phyloP scores from a whole-genome alignment of 495 filamentous ascomycete species.

The Peziza echinospora region DNA sequence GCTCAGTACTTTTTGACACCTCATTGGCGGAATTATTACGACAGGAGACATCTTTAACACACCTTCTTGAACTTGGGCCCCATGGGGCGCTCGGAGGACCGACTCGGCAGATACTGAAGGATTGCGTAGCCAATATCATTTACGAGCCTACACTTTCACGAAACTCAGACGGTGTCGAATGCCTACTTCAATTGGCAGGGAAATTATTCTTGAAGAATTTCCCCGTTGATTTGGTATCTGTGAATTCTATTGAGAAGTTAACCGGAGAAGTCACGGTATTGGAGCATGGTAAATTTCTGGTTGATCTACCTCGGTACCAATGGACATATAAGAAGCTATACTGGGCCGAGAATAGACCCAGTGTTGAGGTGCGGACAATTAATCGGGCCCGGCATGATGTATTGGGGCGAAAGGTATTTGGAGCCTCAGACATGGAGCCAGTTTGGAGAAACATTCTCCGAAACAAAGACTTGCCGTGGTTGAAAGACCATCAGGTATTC shows the following conservation, averaged over 20 bases:
- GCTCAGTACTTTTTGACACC: constrained; percentile 26
- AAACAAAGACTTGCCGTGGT: constrained; percentile 30
- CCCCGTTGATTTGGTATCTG: not conserved
- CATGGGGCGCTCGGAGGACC: constrained; percentile 41
- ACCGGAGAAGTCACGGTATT: not conserved
- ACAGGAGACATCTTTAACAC: no score
- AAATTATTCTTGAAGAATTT: constrained; percentile 9
- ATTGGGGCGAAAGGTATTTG: no score
- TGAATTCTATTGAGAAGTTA: constrained; percentile 1
- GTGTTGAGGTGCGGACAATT: no score
- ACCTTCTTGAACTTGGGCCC: no score
- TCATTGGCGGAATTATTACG: constrained; percentile 17
- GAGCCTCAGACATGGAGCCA: constrained; percentile 25
- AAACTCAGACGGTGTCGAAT: no score
- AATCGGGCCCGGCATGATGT: no score
- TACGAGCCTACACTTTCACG: no score
- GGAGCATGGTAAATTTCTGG: not conserved
- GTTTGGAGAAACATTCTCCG: constrained; percentile 34
- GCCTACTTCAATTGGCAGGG: no score
- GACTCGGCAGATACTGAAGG: constrained; percentile 34
- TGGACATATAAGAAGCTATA: no score
- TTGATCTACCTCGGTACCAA: no score
- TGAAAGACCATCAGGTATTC: constrained; percentile 25
- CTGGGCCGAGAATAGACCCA: no score
- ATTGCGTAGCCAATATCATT: no score